Evolutionary conservation across 495 filamentous ascomycete genomes (phyloP), one percentile per base, ranked within the genome.

Genomic region (Talaromyces borbonicus): DNA sequence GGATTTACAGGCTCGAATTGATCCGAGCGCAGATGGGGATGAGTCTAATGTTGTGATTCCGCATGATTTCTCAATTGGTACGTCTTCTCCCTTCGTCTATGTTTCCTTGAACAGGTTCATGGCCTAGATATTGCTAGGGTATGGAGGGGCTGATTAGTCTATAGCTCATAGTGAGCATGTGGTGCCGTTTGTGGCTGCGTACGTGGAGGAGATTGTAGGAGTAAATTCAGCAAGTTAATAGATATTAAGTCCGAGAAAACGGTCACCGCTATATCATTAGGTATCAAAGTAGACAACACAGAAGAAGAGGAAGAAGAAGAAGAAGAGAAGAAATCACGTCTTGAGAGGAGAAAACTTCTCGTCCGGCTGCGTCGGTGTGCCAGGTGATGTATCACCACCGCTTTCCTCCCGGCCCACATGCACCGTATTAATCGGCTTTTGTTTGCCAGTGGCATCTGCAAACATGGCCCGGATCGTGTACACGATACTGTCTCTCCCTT

Each of bases 401-500:
- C 35, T 38, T 5, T 38, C 35, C 8, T 38, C 35, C 18, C 35
- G 19, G 14, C 22, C 35, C 16, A 38, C 35, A 38, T 38, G 35
- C 19, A 38, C n/a, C 35, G 38, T 23, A 41, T 23, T 41, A 15
- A 41, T n/a, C 11, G 54, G 61, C 47, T 63, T 72, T 61, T 26
- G 36, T 22, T 67, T 79, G 0, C 88, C 88, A 5, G 71, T 74
- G 7, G 87, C 47, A 61, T 96, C 90, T 37, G 77, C 53, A 24
- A 61, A 72, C 50, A 95, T 86, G 43, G 72, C 66, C 59, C 77
- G 79, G 49, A 77, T 64, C 0, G 84, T 87, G 24, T 74, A 65
- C 1, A 53, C 54, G 45, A 90, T 81, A 14, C 80, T 89, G 49
- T 74, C 58, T 9, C 89, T 64, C 0, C 89, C 87, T 55, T 95